Evolutionary conservation across 192 early-diverging fungal species (phyloP).

Genomic region (Dissophora ornata): DNA sequence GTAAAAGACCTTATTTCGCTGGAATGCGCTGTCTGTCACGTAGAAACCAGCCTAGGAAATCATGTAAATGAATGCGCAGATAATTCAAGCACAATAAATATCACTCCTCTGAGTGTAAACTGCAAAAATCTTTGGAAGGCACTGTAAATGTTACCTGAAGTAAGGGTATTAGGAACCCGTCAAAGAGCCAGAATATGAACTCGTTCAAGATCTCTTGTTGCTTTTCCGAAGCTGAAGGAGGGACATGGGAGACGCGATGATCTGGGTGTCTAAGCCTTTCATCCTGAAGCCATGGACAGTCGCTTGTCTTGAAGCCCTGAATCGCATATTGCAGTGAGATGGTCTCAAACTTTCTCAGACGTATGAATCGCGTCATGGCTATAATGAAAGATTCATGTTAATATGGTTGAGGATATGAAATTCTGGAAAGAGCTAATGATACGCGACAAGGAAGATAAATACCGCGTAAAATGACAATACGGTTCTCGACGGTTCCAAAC

Average conservation of each 20-base stretch:
- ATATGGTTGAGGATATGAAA: no score
- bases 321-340: slow-evolving; percentile 66
- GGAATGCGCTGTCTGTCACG: slow-evolving; percentile 77
- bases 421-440: not conserved
- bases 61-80: not conserved
- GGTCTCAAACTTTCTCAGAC: slow-evolving; percentile 69
- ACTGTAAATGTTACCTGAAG: slow-evolving; percentile 57
- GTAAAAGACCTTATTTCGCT: slow-evolving; percentile 76
- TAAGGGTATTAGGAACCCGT: slow-evolving; percentile 68
- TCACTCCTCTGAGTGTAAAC: no score
- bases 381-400: not conserved
- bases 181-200: slow-evolving; percentile 76
- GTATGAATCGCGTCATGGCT: slow-evolving; percentile 68
- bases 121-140: no score
- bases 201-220: slow-evolving; percentile 66
- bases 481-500: slow-evolving; percentile 72
- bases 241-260: slow-evolving; percentile 23
- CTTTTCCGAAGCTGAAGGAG: slow-evolving; percentile 60
- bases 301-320: slow-evolving; percentile 65
- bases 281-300: slow-evolving; percentile 39
- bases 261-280: not conserved
- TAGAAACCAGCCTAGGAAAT: slow-evolving; percentile 74
- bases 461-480: slow-evolving; percentile 62
- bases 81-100: no score
- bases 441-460: not conserved